Conservation (phyloP, 129 eudicot species). For the Heracleum sosnowskyi region DNA sequence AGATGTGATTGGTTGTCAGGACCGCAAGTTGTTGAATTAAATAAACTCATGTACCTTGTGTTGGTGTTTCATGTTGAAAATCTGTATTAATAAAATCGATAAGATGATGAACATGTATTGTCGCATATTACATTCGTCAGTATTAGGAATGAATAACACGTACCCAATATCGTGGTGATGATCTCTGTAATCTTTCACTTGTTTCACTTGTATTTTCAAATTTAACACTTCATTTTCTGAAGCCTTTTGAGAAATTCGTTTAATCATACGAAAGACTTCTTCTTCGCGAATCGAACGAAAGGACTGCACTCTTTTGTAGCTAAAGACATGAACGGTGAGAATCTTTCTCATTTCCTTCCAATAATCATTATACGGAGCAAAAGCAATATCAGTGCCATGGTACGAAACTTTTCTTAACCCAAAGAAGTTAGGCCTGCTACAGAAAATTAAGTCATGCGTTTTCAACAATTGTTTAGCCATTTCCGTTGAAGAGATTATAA, state of each 20-base stretch:
- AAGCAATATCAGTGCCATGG: not conserved
- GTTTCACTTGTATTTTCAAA: no score
- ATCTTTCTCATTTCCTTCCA: slow-evolving; percentile 4
- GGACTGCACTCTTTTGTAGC: not conserved
- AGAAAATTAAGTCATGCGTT: not conserved
- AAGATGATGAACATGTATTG: no score
- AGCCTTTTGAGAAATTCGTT: not conserved
- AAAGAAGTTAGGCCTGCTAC: not conserved
- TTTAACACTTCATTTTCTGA: not conserved
- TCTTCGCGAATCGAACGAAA: not conserved
- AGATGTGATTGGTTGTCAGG: no score
- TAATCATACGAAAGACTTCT: not conserved
- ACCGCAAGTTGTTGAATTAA: no score
- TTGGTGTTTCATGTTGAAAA: no score
- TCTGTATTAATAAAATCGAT: no score
- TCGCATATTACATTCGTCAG: no score
- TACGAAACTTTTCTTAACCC: not conserved
- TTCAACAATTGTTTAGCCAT: not conserved
- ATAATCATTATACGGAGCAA: not conserved
- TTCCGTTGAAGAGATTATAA: not conserved
- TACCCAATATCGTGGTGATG: no score
- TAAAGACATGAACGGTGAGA: not conserved
- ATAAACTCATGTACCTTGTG: no score
- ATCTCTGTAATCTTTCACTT: no score
- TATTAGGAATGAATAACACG: no score